Evolutionary conservation across 108 stramenopile genomes (phyloP).

Genomic region (Cyclotella distinguenda): DNA sequence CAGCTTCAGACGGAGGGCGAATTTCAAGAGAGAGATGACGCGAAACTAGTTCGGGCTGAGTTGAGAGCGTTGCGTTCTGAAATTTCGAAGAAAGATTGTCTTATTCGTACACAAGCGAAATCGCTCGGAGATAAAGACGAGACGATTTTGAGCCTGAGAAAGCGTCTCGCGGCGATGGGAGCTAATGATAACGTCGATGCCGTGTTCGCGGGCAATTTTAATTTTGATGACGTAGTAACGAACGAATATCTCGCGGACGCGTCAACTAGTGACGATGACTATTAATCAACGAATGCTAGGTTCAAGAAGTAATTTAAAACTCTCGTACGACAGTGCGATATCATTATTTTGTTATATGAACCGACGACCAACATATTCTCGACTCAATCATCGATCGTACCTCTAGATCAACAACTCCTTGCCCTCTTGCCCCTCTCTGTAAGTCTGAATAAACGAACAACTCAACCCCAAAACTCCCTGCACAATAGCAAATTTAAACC

Average conservation of each 20-base stretch:
- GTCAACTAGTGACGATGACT: conserved; percentile 31
- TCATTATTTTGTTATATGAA: conserved; percentile 1
- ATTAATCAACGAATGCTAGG: too few relatives aligned
- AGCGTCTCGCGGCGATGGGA: conserved; percentile 17
- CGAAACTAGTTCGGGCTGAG: conserved; percentile 30
- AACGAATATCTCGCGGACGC: neutral
- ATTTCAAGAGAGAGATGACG: conserved; percentile 40
- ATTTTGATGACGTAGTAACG: conserved; percentile 11
- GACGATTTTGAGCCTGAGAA: conserved; percentile 33
- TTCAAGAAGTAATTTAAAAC: too few relatives aligned
- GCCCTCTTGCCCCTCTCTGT: conserved; percentile 45
- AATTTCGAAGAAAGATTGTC: conserved; percentile 19
- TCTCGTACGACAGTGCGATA: too few relatives aligned
- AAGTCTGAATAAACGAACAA: conserved; percentile 44
- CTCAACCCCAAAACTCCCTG: conserved; percentile 35
- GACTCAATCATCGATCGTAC: neutral
- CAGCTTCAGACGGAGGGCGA: conserved; percentile 24
- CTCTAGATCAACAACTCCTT: conserved; percentile 36
- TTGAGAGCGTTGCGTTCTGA: conserved; percentile 38
- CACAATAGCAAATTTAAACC: conserved; percentile 51
- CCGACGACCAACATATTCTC: too few relatives aligned
- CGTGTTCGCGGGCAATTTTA: neutral
- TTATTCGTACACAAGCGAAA: conserved; percentile 34
- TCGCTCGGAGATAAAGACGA: conserved; percentile 47
- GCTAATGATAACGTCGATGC: neutral